Conservation (phyloP, 768 basidiomycete genomes). For the Gloeopeniophorella convolvens region DNA sequence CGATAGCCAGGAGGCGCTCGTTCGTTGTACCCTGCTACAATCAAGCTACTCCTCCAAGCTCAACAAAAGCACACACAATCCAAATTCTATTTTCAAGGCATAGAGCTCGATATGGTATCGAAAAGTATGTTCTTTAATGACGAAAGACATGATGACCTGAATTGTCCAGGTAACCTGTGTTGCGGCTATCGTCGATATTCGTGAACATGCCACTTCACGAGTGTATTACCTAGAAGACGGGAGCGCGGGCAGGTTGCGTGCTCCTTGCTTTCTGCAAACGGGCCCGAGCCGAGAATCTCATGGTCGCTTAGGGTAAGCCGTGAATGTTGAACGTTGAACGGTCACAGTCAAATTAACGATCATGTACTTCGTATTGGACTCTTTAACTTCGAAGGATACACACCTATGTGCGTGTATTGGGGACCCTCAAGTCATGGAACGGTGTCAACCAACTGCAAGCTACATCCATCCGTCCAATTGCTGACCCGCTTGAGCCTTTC, state of each 20-base stretch:
- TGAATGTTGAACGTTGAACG: too few species aligned
- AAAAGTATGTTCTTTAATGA: background rate
- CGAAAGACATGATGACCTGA: background rate
- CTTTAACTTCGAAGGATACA: background rate
- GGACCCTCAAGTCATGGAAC: constrained; percentile 25
- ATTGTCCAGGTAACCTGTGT: constrained; percentile 42
- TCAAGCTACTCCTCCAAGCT: constrained; percentile 47
- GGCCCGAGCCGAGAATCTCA: too few species aligned
- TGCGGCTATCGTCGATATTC: constrained; percentile 32
- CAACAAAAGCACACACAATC: constrained; percentile 1
- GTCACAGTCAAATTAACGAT: too few species aligned
- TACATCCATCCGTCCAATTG: constrained; percentile 32
- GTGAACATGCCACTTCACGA: background rate
- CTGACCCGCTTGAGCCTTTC: constrained; percentile 41
- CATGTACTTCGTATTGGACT: background rate
- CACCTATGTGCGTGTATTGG: constrained; percentile 11
- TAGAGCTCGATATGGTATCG: constrained; percentile 11
- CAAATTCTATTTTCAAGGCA: constrained; percentile 10
- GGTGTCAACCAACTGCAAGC: constrained; percentile 36
- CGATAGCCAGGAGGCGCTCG: background rate
- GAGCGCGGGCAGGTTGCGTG: constrained; percentile 21
- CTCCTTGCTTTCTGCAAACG: background rate
- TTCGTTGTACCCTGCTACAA: constrained; percentile 43
- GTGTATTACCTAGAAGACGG: constrained; percentile 34
- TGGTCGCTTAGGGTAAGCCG: background rate